These are phyloP conservation scores for Avicennia marina DNA, from an alignment of 257 asterid genomes.

Conservation along the genomic window DNA sequence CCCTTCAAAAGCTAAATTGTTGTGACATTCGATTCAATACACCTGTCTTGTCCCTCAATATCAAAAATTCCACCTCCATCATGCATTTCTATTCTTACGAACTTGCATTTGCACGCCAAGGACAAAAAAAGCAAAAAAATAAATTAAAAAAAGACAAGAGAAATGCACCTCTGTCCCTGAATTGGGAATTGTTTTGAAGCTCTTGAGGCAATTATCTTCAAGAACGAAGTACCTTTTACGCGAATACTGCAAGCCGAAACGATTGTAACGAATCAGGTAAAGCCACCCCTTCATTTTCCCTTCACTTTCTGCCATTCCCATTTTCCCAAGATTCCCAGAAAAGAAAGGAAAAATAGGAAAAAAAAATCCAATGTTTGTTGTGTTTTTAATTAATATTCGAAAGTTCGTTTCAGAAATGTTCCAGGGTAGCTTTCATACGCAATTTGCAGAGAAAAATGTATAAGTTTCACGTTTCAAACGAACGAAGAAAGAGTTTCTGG, in stretches of 20 bases:
- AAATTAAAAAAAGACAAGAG: neutral
- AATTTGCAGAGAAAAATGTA: neutral
- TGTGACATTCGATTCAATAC: neutral
- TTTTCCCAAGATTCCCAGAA: neutral
- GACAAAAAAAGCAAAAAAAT: constrained; percentile 27
- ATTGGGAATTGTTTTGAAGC: constrained; percentile 71
- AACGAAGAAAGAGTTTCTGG: neutral
- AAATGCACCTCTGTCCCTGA: constrained; percentile 54
- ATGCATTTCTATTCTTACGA: neutral
- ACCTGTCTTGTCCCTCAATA: neutral
- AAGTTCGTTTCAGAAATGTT: neutral
- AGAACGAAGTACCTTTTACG: constrained; percentile 86
- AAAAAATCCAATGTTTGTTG: neutral
- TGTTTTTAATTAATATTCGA: neutral
- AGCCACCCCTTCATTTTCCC: constrained; percentile 92
- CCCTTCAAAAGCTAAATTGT: neutral
- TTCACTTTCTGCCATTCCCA: constrained; percentile 35
- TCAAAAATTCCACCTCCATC: neutral
- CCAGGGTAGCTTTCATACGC: neutral
- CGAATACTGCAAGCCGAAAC: constrained; percentile 78
- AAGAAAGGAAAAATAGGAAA: neutral
- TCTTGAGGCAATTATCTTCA: constrained; percentile 70
- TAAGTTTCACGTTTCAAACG: too few relatives aligned
- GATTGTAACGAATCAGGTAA: constrained; percentile 62
- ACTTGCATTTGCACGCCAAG: constrained; percentile 17